phyloP scores from a whole-genome alignment of 441 rosid species.

The Corymbia calophylla region DNA sequence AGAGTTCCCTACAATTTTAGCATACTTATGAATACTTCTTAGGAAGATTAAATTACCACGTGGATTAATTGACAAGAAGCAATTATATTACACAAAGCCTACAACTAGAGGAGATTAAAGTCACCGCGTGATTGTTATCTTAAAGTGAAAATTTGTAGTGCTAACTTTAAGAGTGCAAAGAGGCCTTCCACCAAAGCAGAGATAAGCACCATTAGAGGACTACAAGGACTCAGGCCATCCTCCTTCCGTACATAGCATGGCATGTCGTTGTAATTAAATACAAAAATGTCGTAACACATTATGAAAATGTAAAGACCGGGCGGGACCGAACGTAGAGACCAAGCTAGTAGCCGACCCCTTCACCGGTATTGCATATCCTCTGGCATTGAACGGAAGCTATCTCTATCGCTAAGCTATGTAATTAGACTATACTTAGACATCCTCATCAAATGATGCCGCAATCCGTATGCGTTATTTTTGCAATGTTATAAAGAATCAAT shows the following conservation, averaged over 20 bases:
- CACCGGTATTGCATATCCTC: neutral
- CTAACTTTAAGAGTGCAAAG: neutral
- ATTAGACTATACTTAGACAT: neutral
- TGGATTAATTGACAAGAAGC: neutral
- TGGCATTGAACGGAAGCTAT: neutral
- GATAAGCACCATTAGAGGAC: neutral
- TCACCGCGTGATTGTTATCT: neutral
- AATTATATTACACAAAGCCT: neutral
- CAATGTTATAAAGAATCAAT: neutral
- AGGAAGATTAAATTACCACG: neutral
- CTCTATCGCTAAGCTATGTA: neutral
- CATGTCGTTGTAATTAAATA: neutral
- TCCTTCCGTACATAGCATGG: no score
- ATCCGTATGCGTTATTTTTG: neutral
- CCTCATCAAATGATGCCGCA: neutral
- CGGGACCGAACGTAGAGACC: neutral
- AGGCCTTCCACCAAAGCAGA: neutral
- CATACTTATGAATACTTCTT: neutral
- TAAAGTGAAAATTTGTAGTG: neutral
- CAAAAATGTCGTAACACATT: neutral
- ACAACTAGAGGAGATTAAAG: neutral
- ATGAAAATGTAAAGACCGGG: neutral
- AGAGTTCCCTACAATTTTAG: neutral
- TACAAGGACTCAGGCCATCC: neutral
- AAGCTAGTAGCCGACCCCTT: neutral